Percentiles rank a stretch among this genome's conserved stretches.
Conservation (phyloP, 2,329 filamentous ascomycete species). For the Plectosphaerella plurivora region DNA sequence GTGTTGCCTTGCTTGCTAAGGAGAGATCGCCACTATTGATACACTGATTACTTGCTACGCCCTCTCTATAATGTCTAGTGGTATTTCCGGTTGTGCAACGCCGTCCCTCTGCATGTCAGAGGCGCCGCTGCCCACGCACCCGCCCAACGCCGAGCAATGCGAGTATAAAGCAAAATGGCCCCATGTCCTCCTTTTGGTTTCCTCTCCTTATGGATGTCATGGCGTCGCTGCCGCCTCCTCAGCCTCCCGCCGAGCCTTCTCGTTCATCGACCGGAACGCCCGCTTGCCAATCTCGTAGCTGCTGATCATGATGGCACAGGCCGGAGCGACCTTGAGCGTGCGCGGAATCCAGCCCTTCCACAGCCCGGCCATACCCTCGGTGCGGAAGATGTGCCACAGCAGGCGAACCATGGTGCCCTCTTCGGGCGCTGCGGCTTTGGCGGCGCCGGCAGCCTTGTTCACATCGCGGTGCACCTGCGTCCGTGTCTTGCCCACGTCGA, state of each 20-base stretch:
- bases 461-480: constrained; percentile 75
- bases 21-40: background rate
- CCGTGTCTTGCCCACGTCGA: constrained; percentile 95
- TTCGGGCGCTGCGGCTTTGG: constrained; percentile 53
- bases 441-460: constrained; percentile 22
- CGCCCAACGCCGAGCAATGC: constrained; percentile 3
- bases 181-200: background rate
- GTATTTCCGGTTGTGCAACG: background rate
- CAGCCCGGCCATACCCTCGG: constrained; percentile 74
- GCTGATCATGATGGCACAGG: constrained; percentile 98
- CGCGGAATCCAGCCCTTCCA: constrained; percentile 91
- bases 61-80: constrained; percentile 1
- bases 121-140: background rate
- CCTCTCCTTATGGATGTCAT: background rate
- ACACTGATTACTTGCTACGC: background rate
- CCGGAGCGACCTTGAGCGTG: constrained; percentile 90
- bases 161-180: background rate
- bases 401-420: constrained; percentile 75
- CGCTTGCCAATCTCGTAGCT: constrained; percentile 96
- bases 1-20: background rate
- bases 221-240: constrained; percentile 5
- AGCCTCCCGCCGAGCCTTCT: constrained; percentile 27
- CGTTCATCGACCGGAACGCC: constrained; percentile 73
- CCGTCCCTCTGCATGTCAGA: too few relatives aligned
- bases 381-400: constrained; percentile 84